Evolutionary conservation across 164 flowering plant genomes (phyloP).

Genomic region (Euptelea pleiosperma): DNA sequence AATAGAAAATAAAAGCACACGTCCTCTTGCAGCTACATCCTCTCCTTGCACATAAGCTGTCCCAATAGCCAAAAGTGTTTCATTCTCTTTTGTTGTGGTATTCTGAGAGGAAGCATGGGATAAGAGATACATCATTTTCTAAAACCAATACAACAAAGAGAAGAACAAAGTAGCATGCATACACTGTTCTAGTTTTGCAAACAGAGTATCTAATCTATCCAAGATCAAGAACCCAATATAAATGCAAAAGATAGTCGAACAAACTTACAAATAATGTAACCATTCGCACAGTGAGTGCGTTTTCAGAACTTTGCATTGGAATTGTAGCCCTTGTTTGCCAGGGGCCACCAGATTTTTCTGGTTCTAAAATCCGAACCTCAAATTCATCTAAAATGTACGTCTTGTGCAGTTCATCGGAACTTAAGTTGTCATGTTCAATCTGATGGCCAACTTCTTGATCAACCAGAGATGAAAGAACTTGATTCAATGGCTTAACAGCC

Average conservation of each 20-base stretch:
- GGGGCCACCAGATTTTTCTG: conserved; percentile 87
- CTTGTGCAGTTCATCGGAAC: conserved; percentile 62
- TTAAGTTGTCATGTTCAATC: conserved; percentile 62
- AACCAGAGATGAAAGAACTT: conserved; percentile 77
- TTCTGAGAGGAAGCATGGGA: conserved; percentile 45
- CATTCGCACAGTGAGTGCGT: conserved; percentile 91
- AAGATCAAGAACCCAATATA: not conserved
- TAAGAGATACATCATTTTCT: not conserved
- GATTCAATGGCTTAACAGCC: conserved; percentile 86
- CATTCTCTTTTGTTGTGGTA: conserved; percentile 74
- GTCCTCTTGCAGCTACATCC: conserved; percentile 97
- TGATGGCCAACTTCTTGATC: conserved; percentile 88
- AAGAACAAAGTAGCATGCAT: not conserved
- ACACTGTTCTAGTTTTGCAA: not conserved
- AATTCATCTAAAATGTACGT: conserved; percentile 81
- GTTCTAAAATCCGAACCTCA: conserved; percentile 89
- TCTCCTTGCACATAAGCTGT: conserved; percentile 99
- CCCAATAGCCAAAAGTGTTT: conserved; percentile 91
- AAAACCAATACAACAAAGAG: conserved; percentile 3
- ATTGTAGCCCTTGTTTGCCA: conserved; percentile 92
- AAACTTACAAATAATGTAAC: conserved; percentile 77
- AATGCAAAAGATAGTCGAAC: not conserved
- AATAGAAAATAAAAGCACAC: conserved; percentile 74
- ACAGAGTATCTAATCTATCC: not conserved
- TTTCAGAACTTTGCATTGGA: conserved; percentile 90